Evolutionary conservation across 768 basidiomycete genomes (phyloP), one percentile per base, ranked within the genome.

Genomic region (Russula brevipes): DNA sequence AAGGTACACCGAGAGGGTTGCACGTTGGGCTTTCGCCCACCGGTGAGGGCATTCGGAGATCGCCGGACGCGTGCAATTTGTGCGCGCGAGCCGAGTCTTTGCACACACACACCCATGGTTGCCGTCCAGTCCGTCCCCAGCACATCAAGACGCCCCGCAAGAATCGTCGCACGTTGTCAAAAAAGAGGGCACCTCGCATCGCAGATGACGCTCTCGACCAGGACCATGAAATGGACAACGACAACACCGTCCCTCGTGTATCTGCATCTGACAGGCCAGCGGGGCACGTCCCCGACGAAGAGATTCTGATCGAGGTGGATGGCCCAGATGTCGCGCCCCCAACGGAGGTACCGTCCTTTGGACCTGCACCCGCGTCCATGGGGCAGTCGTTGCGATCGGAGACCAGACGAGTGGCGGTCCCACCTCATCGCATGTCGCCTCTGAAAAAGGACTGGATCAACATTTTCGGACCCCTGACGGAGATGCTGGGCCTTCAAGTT

Each of bases 391-490:
- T 87, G 61, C 92, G 88, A 73, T 87, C 90, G 4, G 96, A 98
- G 75, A 85, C 82, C n/a, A 80, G 96, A 72, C 82, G 92, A 57
- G 85, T 99, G 70, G 80, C 91, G 11, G 90, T 99, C 73, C 97
- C 97, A 12, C 94, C 94, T 9, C 97, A 99, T 74, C 85, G 97
- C 56, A 95, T 98, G 92, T 94, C 94, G 10, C 97, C 97, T 3
- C 75, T 98, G 58, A 96, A 97, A 77, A 92, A 89, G 72, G 94
- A 97, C 67, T 98, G 95, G 95, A 80, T 96, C 54, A 91, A 89
- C 72, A 86, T 98, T 61, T 98, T 98, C 72, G 90, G 93, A 0
- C 97, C 97, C 0, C 78, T 99, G 70, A 95, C 96, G 4, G 96
- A 99, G 78, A 88, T 97, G 67, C 78, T 96, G 71, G 93, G 90